These are phyloP conservation scores for Calonectria pseudoturangicola DNA, from an alignment of 2,329 filamentous ascomycete species.

Conservation along the genomic window DNA sequence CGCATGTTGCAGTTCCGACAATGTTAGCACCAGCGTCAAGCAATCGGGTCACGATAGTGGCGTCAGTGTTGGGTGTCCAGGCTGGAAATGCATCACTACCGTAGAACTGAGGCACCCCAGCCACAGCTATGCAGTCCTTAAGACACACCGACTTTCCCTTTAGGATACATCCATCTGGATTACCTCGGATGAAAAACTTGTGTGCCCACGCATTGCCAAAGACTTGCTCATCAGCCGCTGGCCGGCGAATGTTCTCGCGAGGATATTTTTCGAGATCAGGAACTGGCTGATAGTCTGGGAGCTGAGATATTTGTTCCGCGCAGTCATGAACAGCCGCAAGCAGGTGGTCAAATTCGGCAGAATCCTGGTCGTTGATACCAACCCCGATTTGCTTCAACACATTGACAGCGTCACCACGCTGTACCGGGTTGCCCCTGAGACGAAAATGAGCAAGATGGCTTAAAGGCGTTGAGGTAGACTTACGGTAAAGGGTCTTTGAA, in stretches of 20 bases:
- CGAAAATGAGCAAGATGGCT: not conserved
- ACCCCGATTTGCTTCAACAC: constrained; percentile 61
- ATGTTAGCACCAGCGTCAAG: constrained; percentile 71
- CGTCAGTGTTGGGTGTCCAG: constrained; percentile 72
- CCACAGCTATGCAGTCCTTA: constrained; percentile 74
- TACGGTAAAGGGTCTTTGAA: constrained; percentile 62
- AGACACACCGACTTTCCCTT: constrained; percentile 68
- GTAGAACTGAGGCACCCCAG: constrained; percentile 71
- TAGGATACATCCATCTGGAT: constrained; percentile 51
- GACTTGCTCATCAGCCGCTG: constrained; percentile 63
- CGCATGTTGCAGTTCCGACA: constrained; percentile 70
- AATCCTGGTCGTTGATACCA: constrained; percentile 59
- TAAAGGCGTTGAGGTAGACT: constrained; percentile 30
- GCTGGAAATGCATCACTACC: constrained; percentile 69
- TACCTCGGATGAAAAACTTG: constrained; percentile 65
- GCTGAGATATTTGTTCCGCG: constrained; percentile 64
- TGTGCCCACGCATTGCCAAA: constrained; percentile 71
- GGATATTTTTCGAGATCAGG: constrained; percentile 66
- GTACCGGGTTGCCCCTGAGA: constrained; percentile 63
- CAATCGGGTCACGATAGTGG: constrained; percentile 70
- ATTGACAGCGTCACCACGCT: constrained; percentile 61
- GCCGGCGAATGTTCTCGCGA: constrained; percentile 65
- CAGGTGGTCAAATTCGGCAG: constrained; percentile 67
- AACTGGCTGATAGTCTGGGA: constrained; percentile 68
- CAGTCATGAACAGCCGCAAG: constrained; percentile 72